Conservation (phyloP, 768 basidiomycete species). For the Leccinum boreale region DNA sequence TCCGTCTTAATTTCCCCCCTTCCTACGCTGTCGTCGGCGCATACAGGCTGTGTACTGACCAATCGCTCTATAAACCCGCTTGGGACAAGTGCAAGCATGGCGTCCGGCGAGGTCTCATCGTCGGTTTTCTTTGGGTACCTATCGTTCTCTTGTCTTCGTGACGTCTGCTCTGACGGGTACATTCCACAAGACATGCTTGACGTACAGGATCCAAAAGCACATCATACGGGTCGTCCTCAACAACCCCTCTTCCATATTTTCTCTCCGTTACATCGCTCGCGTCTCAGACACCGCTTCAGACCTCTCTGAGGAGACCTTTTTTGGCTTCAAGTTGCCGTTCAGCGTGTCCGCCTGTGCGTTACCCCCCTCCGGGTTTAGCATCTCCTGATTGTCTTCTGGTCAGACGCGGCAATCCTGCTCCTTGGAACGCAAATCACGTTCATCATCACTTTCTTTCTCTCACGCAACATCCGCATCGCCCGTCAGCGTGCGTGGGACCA, state of each 20-base stretch:
- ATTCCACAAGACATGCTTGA: constrained; percentile 50
- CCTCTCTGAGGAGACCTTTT: constrained; percentile 47
- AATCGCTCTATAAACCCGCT: constrained; percentile 62
- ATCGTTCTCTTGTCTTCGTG: not conserved
- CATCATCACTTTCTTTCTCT: constrained; percentile 80
- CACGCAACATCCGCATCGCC: constrained; percentile 78
- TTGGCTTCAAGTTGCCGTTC: constrained; percentile 67
- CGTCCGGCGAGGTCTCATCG: constrained; percentile 59
- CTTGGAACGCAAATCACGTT: constrained; percentile 69
- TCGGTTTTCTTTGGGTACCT: constrained; percentile 70
- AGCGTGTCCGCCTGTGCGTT: constrained; percentile 63
- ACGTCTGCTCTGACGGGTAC: not conserved
- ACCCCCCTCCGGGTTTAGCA: not conserved
- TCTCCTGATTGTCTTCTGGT: not conserved
- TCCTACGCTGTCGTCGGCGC: constrained; percentile 83
- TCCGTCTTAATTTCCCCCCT: constrained; percentile 72
- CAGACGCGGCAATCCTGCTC: constrained; percentile 75
- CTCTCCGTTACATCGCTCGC: constrained; percentile 24
- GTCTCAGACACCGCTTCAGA: constrained; percentile 28
- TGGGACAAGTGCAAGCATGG: constrained; percentile 88
- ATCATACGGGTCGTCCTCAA: constrained; percentile 46
- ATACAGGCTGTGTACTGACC: constrained; percentile 78
- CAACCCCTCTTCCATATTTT: constrained; percentile 28
- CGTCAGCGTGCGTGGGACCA: constrained; percentile 76
- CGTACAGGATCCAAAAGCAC: constrained; percentile 68